Evolutionary conservation across 129 eudicot genomes (phyloP).

Genomic region (Arctium lappa): DNA sequence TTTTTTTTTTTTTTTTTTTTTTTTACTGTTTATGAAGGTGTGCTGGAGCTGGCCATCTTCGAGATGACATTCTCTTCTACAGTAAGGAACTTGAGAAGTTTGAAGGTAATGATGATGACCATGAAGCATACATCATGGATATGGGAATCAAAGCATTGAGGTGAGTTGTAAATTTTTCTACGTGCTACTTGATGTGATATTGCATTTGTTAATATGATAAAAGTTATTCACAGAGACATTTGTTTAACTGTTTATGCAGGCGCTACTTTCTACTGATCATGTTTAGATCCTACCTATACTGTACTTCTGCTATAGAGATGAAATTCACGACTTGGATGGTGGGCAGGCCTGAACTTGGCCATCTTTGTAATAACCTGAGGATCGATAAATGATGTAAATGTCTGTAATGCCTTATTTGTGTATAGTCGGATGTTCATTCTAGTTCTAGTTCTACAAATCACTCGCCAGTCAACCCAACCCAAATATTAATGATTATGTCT

Average conservation of each 20-base stretch:
- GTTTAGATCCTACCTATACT: constrained; percentile 74
- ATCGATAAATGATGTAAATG: constrained; percentile 49
- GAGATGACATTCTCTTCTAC: constrained; percentile 71
- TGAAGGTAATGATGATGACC: constrained; percentile 59
- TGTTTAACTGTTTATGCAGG: constrained; percentile 44
- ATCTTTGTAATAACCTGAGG: constrained; percentile 85
- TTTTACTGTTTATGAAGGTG: constrained; percentile 51
- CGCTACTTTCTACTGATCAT: constrained; percentile 82
- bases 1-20: neutral
- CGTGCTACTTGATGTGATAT: neutral
- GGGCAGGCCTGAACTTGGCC: constrained; percentile 90
- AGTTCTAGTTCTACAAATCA: constrained; percentile 14
- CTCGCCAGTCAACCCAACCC: constrained; percentile 11
- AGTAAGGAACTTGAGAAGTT: constrained; percentile 64
- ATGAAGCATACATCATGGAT: constrained; percentile 73
- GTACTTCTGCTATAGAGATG: constrained; percentile 41
- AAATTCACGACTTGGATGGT: constrained; percentile 69
- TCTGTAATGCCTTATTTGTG: constrained; percentile 16
- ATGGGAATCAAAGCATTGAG: constrained; percentile 90
- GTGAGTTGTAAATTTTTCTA: constrained; percentile 36
- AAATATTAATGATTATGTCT: constrained; percentile 31
- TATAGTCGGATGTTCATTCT: constrained; percentile 5
- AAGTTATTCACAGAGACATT: neutral
- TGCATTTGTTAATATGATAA: neutral
- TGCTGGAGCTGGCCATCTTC: constrained; percentile 96